phyloP scores from a whole-genome alignment of 306 rosid genomes.

The Canavalia ensiformis region DNA sequence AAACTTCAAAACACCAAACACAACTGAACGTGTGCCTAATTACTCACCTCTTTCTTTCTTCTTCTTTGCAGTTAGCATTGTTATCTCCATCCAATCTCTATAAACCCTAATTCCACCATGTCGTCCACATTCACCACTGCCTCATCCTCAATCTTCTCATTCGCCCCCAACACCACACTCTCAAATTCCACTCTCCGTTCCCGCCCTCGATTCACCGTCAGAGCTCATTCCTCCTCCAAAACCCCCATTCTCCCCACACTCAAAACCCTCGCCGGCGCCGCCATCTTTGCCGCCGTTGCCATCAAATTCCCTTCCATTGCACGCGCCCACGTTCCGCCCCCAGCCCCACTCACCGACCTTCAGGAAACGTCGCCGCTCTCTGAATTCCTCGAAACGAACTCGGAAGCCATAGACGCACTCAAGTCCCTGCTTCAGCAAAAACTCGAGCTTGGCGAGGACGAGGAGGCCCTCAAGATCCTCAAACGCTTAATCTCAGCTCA shows the following conservation, averaged over 20 bases:
- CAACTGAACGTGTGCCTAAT: too few relatives aligned
- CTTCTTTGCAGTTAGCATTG: background rate
- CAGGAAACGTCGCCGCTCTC: slow-evolving; percentile 55
- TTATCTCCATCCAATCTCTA: slow-evolving; percentile 22
- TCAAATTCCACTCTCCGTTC: slow-evolving; percentile 29
- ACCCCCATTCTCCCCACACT: slow-evolving; percentile 52
- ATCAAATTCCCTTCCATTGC: slow-evolving; percentile 51
- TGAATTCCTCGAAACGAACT: slow-evolving; percentile 66
- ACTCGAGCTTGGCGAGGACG: slow-evolving; percentile 82
- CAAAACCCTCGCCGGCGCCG: slow-evolving; percentile 65
- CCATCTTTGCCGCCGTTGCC: slow-evolving; percentile 64
- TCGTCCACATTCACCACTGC: slow-evolving; percentile 55
- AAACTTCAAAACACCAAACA: too few relatives aligned
- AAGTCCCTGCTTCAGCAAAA: slow-evolving; percentile 82
- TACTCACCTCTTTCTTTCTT: too few relatives aligned
- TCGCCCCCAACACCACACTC: slow-evolving; percentile 36
- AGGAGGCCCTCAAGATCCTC: slow-evolving; percentile 71
- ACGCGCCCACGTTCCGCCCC: slow-evolving; percentile 64
- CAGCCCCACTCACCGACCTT: background rate
- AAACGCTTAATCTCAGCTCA: slow-evolving; percentile 65
- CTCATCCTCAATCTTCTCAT: slow-evolving; percentile 50
- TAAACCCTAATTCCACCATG: slow-evolving; percentile 66
- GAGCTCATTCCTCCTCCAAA: slow-evolving; percentile 49
- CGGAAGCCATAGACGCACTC: slow-evolving; percentile 69
- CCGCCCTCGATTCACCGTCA: slow-evolving; percentile 51